Conservation (phyloP, 148 eudicot genomes). For the Oxyria digyna region DNA sequence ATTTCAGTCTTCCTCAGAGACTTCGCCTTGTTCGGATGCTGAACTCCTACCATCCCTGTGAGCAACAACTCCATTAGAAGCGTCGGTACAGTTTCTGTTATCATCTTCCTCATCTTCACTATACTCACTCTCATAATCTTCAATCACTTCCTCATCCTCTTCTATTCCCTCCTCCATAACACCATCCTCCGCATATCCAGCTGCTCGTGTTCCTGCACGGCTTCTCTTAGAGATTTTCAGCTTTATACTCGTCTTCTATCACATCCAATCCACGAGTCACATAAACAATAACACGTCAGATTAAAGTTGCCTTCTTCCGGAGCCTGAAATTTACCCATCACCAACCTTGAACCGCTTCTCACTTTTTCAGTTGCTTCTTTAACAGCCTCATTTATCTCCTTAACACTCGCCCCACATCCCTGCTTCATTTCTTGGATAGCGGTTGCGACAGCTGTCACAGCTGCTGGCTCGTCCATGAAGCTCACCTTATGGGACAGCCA, state of each 20-base stretch:
- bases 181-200: constrained; percentile 18
- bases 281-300: constrained; percentile 23
- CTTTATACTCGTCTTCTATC: constrained; percentile 26
- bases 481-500: constrained; percentile 24
- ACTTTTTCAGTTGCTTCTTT: constrained; percentile 39
- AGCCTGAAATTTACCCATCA: constrained; percentile 38
- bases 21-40: constrained; percentile 10
- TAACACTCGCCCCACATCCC: constrained; percentile 33
- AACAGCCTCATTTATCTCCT: constrained; percentile 26
- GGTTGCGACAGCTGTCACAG: constrained; percentile 15
- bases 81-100: constrained; percentile 7
- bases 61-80: constrained; percentile 17
- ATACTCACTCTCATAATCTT: constrained; percentile 45
- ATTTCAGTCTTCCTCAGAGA: neutral
- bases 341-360: constrained; percentile 34
- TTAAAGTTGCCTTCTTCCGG: constrained; percentile 35
- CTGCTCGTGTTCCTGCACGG: constrained; percentile 28
- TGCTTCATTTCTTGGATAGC: constrained; percentile 34
- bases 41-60: constrained; percentile 10
- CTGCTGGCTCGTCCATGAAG: constrained; percentile 20
- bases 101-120: constrained; percentile 46
- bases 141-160: constrained; percentile 27
- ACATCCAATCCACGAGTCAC: constrained; percentile 50
- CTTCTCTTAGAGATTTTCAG: constrained; percentile 28
- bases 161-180: constrained; percentile 22